These are phyloP conservation scores for Mrakia blollopis DNA, from an alignment of 768 basidiomycete genomes.

Conservation along the genomic window DNA sequence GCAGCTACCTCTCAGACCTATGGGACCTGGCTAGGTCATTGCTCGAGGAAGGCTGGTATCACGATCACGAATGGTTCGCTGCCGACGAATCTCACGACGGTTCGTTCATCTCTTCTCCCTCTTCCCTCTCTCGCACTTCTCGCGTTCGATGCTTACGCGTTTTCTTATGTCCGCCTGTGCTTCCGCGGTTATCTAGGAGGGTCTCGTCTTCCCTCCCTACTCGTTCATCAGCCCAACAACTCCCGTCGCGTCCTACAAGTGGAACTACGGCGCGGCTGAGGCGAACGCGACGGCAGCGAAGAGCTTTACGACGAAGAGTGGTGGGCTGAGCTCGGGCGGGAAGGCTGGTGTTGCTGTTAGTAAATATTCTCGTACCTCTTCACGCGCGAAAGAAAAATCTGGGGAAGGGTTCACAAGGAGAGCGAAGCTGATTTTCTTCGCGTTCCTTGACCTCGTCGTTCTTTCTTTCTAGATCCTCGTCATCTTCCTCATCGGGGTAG, in stretches of 20 bases:
- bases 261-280: conserved; percentile 1
- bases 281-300: conserved; percentile 15
- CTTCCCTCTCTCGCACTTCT: neutral
- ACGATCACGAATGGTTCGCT: conserved; percentile 20
- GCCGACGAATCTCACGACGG: conserved; percentile 10
- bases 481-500: neutral
- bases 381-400: too few relatives aligned
- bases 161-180: too few relatives aligned
- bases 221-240: conserved; percentile 5
- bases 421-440: neutral
- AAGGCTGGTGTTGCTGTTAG: conserved; percentile 4
- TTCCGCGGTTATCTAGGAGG: neutral
- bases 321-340: neutral
- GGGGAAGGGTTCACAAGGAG: too few relatives aligned
- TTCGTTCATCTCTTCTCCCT: neutral
- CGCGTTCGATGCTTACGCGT: neutral
- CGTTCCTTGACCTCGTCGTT: neutral
- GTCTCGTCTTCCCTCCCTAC: conserved; percentile 9
- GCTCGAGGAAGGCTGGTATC: conserved; percentile 6
- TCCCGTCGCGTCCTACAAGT: neutral
- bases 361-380: neutral
- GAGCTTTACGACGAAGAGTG: neutral
- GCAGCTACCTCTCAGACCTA: conserved; percentile 4
- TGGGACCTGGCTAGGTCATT: conserved; percentile 9
- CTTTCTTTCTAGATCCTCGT: neutral